Percentiles rank a stretch among this genome's conserved stretches.
phyloP scores from a whole-genome alignment of 495 filamentous ascomycete genomes.

The Neurospora discreta region DNA sequence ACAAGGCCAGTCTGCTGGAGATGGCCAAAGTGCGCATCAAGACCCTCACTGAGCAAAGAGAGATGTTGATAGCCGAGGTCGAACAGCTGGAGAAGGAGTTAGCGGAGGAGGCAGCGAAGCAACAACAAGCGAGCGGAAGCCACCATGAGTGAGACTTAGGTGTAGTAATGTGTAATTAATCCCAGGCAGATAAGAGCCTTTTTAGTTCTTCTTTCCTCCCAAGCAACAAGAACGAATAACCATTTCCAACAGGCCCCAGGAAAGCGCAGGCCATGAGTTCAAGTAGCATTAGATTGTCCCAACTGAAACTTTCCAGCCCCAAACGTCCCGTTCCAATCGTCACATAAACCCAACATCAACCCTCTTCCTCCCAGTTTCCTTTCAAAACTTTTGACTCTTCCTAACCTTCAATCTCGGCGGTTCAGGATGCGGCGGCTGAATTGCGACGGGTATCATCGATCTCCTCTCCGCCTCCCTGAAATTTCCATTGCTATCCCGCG shows the following conservation, averaged over 20 bases:
- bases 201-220: background rate
- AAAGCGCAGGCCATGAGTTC: background rate
- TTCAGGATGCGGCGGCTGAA: background rate
- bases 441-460: background rate
- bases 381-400: background rate
- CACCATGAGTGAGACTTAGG: background rate
- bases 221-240: background rate
- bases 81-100: background rate
- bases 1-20: slow-evolving; percentile 15
- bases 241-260: background rate
- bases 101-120: background rate
- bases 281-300: background rate
- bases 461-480: background rate
- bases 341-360: background rate
- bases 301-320: background rate
- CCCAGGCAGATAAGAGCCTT: background rate
- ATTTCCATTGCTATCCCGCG: no score
- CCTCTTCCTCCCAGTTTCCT: background rate
- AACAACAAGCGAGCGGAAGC: background rate
- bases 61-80: slow-evolving; percentile 4
- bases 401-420: background rate
- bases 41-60: slow-evolving; percentile 5
- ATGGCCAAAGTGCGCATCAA: slow-evolving; percentile 11
- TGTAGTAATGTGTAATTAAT: background rate
- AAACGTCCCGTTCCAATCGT: background rate